These are phyloP conservation scores for Malassezia japonica DNA, from an alignment of 1,284 basidiomycete species.

Conservation along the genomic window DNA sequence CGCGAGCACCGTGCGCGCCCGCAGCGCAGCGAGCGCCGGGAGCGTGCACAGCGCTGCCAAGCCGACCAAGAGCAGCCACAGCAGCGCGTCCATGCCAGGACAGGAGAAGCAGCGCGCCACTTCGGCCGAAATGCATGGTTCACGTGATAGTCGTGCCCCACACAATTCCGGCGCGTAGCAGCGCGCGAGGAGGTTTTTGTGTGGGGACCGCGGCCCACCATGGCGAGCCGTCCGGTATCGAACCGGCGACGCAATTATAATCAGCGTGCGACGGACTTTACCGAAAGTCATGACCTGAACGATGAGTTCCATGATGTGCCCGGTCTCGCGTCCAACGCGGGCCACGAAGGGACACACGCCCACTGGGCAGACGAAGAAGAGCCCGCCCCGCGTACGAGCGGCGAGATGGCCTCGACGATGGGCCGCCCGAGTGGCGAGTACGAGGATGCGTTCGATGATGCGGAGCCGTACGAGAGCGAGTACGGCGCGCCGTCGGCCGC, in stretches of 20 bases:
- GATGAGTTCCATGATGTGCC: background rate
- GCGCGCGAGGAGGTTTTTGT: too few relatives aligned
- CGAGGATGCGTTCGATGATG: background rate
- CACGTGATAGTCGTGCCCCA: too few relatives aligned
- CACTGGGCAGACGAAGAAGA: background rate
- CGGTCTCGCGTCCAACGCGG: too few relatives aligned
- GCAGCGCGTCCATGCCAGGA: too few relatives aligned
- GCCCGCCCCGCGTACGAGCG: background rate
- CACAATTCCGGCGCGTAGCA: too few relatives aligned
- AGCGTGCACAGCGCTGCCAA: too few relatives aligned
- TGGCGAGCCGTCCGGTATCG: background rate
- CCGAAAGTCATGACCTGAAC: background rate
- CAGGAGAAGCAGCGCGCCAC: too few relatives aligned
- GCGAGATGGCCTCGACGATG: background rate
- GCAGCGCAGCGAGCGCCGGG: too few relatives aligned
- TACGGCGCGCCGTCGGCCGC: background rate
- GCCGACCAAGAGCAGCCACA: too few relatives aligned
- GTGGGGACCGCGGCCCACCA: background rate
- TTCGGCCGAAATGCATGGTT: too few relatives aligned
- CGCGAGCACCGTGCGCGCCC: too few relatives aligned
- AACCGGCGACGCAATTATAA: constrained; percentile 1
- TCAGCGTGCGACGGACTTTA: background rate
- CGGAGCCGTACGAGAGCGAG: background rate
- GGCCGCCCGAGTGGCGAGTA: constrained; percentile 4
- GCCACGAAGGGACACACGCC: too few relatives aligned